A percentile compares a stretch with the other conserved stretches of the same genome.
Conservation (phyloP, 1,139 yeast genomes). For the Suhomyces yuchorum region DNA sequence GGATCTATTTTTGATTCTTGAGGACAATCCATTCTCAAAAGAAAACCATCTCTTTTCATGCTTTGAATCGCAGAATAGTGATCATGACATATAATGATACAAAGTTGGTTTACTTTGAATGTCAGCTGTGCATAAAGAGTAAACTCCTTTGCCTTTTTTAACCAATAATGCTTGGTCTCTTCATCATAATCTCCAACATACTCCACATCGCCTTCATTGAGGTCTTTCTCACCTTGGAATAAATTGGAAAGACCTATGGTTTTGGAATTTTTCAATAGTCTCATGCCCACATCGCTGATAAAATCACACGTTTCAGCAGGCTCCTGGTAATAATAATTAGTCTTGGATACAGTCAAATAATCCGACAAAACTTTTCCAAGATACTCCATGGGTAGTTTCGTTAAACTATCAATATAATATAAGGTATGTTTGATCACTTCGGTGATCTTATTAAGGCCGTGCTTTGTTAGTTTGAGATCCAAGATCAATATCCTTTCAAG, state of each 20-base stretch:
- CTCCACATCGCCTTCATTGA: slow-evolving; percentile 23
- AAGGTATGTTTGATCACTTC: slow-evolving; percentile 33
- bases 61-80: not conserved
- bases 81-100: slow-evolving; percentile 19
- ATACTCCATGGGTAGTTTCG: slow-evolving; percentile 1
- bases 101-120: slow-evolving; percentile 30
- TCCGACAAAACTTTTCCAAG: slow-evolving; percentile 39
- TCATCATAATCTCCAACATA: slow-evolving; percentile 23
- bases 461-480: slow-evolving; percentile 47
- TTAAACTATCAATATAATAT: slow-evolving; percentile 21
- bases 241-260: slow-evolving; percentile 37
- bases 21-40: not conserved
- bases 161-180: slow-evolving; percentile 41
- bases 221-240: slow-evolving; percentile 36
- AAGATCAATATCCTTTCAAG: slow-evolving; percentile 40
- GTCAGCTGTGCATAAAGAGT: slow-evolving; percentile 26
- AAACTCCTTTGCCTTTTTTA: slow-evolving; percentile 34
- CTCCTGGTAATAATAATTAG: slow-evolving; percentile 46
- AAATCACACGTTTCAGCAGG: slow-evolving; percentile 46
- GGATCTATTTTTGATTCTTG: slow-evolving; percentile 16
- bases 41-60: not conserved
- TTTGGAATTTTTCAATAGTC: slow-evolving; percentile 34
- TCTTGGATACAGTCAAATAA: slow-evolving; percentile 43
- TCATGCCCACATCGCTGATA: slow-evolving; percentile 38
- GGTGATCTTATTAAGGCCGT: slow-evolving; percentile 35